These are phyloP conservation scores for Albophoma yamanashiensis DNA, from an alignment of 2,329 filamentous ascomycete genomes.

Conservation along the genomic window DNA sequence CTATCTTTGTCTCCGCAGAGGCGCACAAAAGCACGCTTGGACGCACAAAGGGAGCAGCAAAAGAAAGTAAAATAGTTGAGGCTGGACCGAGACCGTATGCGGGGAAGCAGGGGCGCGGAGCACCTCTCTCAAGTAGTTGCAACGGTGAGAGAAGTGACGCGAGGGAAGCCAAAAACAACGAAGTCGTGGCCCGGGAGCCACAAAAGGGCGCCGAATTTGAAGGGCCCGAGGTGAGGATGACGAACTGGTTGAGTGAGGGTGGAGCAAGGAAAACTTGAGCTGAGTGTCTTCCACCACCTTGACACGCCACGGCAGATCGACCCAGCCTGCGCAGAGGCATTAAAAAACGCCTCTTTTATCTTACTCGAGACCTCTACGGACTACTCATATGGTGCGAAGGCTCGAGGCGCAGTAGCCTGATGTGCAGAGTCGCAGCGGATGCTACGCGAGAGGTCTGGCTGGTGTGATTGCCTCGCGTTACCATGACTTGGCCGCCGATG, in stretches of 20 bases:
- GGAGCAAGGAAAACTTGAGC: background rate
- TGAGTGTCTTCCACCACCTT: background rate
- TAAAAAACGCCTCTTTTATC: background rate
- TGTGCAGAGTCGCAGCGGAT: background rate
- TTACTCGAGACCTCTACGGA: background rate
- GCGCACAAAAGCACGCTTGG: background rate
- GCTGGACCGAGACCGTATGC: background rate
- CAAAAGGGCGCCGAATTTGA: background rate
- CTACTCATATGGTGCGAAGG: background rate
- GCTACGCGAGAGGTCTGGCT: background rate
- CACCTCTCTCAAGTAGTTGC: background rate
- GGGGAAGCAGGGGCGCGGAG: background rate
- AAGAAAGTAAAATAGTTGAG: background rate
- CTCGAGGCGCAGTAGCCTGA: background rate
- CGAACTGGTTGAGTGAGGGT: background rate
- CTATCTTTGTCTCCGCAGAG: background rate
- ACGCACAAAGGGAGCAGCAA: background rate
- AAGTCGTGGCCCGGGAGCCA: background rate
- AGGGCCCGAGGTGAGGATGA: background rate
- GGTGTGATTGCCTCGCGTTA: background rate
- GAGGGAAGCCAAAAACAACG: background rate
- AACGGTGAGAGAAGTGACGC: background rate
- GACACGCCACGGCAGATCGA: background rate
- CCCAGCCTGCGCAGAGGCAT: background rate
- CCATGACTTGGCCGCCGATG: background rate